Base-by-base conservation (phyloP, 2,329 filamentous ascomycete species). In the Catunica adiposa region DNA sequence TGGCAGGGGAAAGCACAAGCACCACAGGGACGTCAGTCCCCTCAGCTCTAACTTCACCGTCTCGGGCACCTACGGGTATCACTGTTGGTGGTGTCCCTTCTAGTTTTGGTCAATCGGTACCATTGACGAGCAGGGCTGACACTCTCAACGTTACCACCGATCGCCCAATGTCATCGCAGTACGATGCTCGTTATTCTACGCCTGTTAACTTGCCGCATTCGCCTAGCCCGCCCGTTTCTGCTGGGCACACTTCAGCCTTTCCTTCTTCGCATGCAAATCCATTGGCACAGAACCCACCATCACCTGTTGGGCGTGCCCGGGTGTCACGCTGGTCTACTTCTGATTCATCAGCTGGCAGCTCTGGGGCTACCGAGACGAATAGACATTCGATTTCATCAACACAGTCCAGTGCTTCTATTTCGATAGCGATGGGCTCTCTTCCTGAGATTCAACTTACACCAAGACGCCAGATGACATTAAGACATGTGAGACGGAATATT, bases 401-500 rank as follows among this genome's bases (percentile, higher is more conserved):
- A 15, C 52, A 54, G 37, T 58, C 56, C 7, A 40, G 40, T 14
- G 51, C 44, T 15, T 54, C 56, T 1, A 40, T 48, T 31, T 25
- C 42, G 11, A 38, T 22, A 3, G 37, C 48, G 2, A 50, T 53
- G 14, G 37, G 37, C 6, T 42, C 50, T 2, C 11, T 55, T n/a
- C 42, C 52, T 5, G 56, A 58, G 40, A 20, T 17, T 8, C n/a
- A 52, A 8, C 70, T 72, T 14, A 67, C 66, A 3, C 67, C 66
- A 3, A 72, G 69, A 53, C 71, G 71, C 48, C 72, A 69, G 56
- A 73, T 74, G 62, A 83, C 78, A 6, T 65, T 84, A 58, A 74
- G 80, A 3, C 80, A 83, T 63, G 74, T 80, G 9, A 76, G 72
- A 61, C 29, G 51, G 29, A 83, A 82, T 62, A 73, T 77, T 46